Conservation (phyloP, 31 red algal species). For the Endocladia muricata region DNA sequence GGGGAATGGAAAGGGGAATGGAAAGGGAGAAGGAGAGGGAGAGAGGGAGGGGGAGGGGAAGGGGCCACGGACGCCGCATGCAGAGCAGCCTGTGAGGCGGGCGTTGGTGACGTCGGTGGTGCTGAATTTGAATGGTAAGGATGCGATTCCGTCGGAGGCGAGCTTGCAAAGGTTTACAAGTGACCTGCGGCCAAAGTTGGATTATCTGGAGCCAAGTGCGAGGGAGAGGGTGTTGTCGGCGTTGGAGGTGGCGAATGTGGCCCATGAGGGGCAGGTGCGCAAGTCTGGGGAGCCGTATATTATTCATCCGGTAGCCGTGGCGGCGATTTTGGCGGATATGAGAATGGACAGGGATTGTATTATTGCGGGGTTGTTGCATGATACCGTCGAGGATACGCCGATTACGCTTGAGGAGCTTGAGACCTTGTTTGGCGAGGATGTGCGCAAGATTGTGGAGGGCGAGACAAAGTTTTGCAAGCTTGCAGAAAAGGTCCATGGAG, state of each 20-base stretch:
- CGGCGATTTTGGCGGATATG: slow-evolving; percentile 83
- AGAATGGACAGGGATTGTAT: slow-evolving; percentile 89
- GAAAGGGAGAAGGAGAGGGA: too few relatives aligned
- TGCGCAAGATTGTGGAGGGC: slow-evolving; percentile 90
- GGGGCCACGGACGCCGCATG: too few relatives aligned
- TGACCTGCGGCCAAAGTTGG: slow-evolving; percentile 65
- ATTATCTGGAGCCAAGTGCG: slow-evolving; percentile 59
- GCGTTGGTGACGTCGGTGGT: slow-evolving; percentile 9
- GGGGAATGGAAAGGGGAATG: too few relatives aligned
- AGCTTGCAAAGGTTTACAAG: slow-evolving; percentile 64
- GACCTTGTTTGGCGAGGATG: slow-evolving; percentile 80
- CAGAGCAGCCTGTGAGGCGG: background rate
- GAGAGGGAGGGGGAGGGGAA: too few relatives aligned
- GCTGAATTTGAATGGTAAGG: slow-evolving; percentile 23
- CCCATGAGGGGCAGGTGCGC: slow-evolving; percentile 84
- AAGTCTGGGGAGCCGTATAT: slow-evolving; percentile 94
- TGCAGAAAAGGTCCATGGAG: slow-evolving; percentile 53
- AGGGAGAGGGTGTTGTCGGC: slow-evolving; percentile 62
- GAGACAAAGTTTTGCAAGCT: slow-evolving; percentile 93
- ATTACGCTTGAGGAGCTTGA: slow-evolving; percentile 85
- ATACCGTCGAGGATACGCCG: slow-evolving; percentile 94
- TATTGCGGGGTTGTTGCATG: slow-evolving; percentile 92
- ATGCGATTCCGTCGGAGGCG: slow-evolving; percentile 34
- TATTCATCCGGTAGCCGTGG: slow-evolving; percentile 87
- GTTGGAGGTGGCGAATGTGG: slow-evolving; percentile 78